Percentiles rank a stretch among this genome's conserved stretches.
phyloP scores from a whole-genome alignment of 208 protist species.

The Leishmania amazonensis region DNA sequence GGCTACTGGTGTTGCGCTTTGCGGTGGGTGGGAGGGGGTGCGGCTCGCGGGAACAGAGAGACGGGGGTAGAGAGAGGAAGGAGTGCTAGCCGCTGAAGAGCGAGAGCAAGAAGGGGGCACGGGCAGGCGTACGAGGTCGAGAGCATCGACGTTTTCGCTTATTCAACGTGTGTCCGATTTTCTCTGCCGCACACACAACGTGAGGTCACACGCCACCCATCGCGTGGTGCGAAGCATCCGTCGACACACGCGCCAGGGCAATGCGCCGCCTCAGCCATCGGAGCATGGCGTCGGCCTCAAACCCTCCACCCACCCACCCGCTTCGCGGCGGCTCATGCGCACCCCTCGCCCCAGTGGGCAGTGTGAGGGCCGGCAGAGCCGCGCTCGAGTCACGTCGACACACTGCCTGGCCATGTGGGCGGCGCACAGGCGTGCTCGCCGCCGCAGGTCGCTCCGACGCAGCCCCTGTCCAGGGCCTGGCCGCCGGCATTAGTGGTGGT shows the following conservation, averaged over 20 bases:
- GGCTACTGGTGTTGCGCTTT: background rate
- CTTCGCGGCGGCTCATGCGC: background rate
- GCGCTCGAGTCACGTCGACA: background rate
- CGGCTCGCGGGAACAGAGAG: too few species aligned
- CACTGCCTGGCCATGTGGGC: background rate
- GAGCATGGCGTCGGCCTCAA: background rate
- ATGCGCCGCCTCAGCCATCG: background rate
- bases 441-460: background rate
- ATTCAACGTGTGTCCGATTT: background rate
- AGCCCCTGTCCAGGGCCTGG: background rate
- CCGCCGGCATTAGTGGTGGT: background rate
- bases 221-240: background rate
- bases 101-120: background rate
- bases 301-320: background rate
- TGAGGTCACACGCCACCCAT: background rate
- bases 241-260: background rate
- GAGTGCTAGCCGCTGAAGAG: background rate
- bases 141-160: background rate
- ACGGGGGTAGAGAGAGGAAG: background rate
- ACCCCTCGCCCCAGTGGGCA: background rate
- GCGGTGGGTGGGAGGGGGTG: too few species aligned
- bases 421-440: background rate
- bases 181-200: background rate
- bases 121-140: background rate
- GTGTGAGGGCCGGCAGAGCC: background rate